phyloP scores from a whole-genome alignment of 192 early-diverging fungal genomes.

The Coemansia sp. region DNA sequence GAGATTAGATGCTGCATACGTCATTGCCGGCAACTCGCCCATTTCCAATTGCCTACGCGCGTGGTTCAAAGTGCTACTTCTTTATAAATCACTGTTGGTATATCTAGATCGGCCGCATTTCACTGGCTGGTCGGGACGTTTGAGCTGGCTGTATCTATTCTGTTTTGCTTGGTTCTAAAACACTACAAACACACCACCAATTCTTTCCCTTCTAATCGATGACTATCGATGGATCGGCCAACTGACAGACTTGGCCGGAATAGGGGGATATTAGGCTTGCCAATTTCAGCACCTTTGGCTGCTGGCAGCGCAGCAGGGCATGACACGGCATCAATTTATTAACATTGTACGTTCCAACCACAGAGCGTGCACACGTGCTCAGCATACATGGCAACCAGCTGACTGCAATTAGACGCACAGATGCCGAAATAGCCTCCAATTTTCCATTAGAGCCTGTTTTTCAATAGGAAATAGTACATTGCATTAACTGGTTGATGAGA shows the following conservation, averaged over 20 bases:
- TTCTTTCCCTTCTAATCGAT: background rate
- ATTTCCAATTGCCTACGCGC: background rate
- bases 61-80: background rate
- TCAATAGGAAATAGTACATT: background rate
- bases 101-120: background rate
- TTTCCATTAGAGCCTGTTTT: background rate
- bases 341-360: background rate
- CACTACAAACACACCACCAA: background rate
- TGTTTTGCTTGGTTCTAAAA: background rate
- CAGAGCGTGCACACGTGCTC: constrained; percentile 1
- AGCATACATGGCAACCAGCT: background rate
- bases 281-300: constrained; percentile 1
- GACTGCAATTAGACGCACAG: background rate
- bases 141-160: background rate
- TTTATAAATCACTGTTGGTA: no score
- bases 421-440: no score
- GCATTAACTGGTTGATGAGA: background rate
- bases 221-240: constrained; percentile 7
- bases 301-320: background rate
- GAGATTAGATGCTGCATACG: constrained; percentile 3
- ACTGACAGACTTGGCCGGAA: background rate
- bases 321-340: background rate
- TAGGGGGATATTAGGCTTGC: background rate
- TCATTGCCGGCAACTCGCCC: constrained; percentile 1
- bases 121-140: background rate